Evolutionary conservation across 805 yeast species (phyloP).

Genomic region (Aciculoconidium aculeatum): DNA sequence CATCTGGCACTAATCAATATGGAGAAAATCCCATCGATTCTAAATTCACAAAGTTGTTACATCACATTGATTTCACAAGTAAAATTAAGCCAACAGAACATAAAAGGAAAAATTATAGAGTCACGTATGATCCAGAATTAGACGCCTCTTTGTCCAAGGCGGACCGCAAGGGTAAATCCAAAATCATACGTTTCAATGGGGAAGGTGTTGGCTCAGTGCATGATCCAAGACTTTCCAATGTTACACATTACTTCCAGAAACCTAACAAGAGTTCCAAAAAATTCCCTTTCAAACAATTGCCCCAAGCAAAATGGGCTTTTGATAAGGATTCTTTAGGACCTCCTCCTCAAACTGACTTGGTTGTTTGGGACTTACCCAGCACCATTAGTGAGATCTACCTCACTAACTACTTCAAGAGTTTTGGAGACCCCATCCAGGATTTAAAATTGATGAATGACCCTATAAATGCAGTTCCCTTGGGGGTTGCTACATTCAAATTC

Average conservation of each 20-base stretch:
- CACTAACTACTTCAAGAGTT: conserved; percentile 49
- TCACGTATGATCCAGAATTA: conserved; percentile 45
- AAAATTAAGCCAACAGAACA: conserved; percentile 8
- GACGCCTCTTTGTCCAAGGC: conserved; percentile 28
- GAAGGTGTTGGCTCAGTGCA: conserved; percentile 14
- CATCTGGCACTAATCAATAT: too few species aligned
- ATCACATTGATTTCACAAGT: conserved; percentile 19
- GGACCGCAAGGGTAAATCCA: conserved; percentile 25
- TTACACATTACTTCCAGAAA: conserved; percentile 27
- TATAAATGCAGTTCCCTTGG: conserved; percentile 70
- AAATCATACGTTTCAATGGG: conserved; percentile 37
- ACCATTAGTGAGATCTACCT: conserved; percentile 43
- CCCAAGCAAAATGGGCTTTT: conserved; percentile 40
- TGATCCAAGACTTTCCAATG: conserved; percentile 40
- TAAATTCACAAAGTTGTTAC: conserved; percentile 23
- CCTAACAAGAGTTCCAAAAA: conserved; percentile 36
- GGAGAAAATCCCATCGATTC: conserved; percentile 29
- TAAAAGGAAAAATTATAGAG: conserved; percentile 31
- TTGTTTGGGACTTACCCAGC: conserved; percentile 61
- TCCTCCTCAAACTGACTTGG: conserved; percentile 63
- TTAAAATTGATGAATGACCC: conserved; percentile 63
- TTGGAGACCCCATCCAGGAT: conserved; percentile 55
- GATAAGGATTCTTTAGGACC: conserved; percentile 74
- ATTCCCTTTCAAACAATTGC: conserved; percentile 38
- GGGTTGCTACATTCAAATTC: conserved; percentile 59